Conservation (phyloP, 179 eudicot genomes). For the Beta lomatogona region DNA sequence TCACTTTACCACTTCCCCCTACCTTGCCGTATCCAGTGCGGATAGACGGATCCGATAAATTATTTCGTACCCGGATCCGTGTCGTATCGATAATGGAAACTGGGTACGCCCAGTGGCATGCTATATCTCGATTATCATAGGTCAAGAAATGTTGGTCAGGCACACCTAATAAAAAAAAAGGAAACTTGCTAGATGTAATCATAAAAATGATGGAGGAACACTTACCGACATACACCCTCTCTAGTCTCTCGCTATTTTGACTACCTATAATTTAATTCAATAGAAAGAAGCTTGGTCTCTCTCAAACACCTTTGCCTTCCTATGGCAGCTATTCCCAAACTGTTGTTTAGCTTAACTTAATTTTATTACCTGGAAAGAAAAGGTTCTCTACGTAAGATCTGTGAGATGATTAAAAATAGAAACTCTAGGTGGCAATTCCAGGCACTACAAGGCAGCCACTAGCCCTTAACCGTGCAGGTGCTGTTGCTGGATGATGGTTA, state of each 20-base stretch:
- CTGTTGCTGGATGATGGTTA: no score
- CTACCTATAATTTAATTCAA: not conserved
- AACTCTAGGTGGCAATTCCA: no score
- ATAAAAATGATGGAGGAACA: not conserved
- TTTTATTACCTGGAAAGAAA: not conserved
- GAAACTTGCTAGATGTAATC: not conserved
- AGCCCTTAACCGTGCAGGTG: no score
- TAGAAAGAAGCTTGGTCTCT: not conserved
- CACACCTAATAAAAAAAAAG: not conserved
- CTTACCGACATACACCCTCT: not conserved
- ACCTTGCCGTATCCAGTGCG: no score
- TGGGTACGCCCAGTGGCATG: no score
- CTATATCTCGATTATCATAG: no score
- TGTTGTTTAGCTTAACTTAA: not conserved
- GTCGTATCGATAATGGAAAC: no score
- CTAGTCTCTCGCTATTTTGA: not conserved
- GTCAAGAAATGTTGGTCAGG: not conserved
- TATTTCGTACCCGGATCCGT: no score
- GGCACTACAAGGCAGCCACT: no score
- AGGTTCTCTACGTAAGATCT: not conserved
- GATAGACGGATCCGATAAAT: no score
- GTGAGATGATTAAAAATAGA: no score
- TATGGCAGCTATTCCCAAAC: not conserved
- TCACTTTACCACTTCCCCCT: no score
- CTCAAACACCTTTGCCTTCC: not conserved